A percentile compares a stretch with the other conserved stretches of the same genome.
These are phyloP conservation scores for Teratosphaeria zuluensis DNA, from an alignment of 2,329 filamentous ascomycete genomes.

Conservation along the genomic window DNA sequence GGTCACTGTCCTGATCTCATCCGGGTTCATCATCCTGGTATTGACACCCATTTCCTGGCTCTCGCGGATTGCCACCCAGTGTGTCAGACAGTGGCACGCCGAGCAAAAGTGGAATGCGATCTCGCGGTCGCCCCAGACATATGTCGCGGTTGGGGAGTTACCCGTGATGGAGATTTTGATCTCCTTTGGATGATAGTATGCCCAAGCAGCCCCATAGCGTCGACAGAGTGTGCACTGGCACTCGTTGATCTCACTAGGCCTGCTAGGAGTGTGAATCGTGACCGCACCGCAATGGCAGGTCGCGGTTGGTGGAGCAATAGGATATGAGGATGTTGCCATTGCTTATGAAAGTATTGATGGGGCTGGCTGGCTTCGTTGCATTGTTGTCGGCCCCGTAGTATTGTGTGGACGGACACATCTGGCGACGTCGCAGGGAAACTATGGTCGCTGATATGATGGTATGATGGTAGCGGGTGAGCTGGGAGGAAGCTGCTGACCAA, in stretches of 20 bases:
- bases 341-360: neutral
- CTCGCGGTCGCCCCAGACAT: constrained; percentile 7
- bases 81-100: constrained; percentile 6
- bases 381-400: no score
- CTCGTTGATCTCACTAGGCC: constrained; percentile 13
- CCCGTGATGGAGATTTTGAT: constrained; percentile 1
- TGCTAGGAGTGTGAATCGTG: constrained; percentile 11
- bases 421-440: no score
- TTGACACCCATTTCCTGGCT: constrained; percentile 1
- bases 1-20: neutral
- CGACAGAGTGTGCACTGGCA: constrained; percentile 22
- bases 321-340: neutral
- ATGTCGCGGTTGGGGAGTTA: constrained; percentile 1
- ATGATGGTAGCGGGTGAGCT: no score
- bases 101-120: constrained; percentile 6
- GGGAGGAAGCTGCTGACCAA: no score
- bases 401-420: no score
- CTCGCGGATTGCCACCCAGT: neutral
- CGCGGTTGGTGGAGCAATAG: neutral
- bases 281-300: constrained; percentile 21
- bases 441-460: no score
- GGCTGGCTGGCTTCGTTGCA: neutral
- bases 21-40: constrained; percentile 1
- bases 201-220: constrained; percentile 20
- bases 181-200: constrained; percentile 14